Base-by-base conservation (phyloP, 2,329 filamentous ascomycete genomes). In the Byssothecium circinans region DNA sequence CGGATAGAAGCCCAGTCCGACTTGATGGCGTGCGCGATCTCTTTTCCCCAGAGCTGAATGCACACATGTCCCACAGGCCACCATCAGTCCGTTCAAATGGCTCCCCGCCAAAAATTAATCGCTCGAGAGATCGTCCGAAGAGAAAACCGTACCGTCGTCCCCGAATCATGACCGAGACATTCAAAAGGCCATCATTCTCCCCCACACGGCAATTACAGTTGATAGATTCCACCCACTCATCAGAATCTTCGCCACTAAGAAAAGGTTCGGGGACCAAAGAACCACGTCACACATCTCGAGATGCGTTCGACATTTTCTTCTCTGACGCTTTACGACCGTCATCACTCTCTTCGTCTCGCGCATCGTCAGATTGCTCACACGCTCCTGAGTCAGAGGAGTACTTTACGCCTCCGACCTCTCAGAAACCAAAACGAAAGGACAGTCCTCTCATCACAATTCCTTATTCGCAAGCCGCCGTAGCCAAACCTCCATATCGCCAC, bases 131-230 rank as follows among this genome's bases (percentile, higher is more conserved):
- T 11, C 49, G 18, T 19, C 43, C 43, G 8, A 23, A 36, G 8
- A 41, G 45, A 19, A 52, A 43, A 38, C 38, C 46, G 8, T 53
- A 50, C 12, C 35, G 41, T n/a, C 43, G 56, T 14, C 59, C 56
- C 5, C 56, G 54, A 5, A 51, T 64, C 20, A 53, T 40, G 12
- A 57, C 48, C 8, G 60, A 58, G 32, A 62, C 59, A 2, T 61
- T 62, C 38, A 49, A 45, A 19, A 43, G 41, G 15, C 58, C 51
- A 14, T 25, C 22, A 5, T 2, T 8, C 11, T 3, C 23, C 6
- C 20, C 43, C n/a, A 12, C 35, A 8, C 8, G n/a, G 2, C 11
- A 7, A 23, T 8, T 36, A 2, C 11, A 18, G 4, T 8, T 36
- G n/a, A 2, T 33, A 12, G 22, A 10, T 8, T 14, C 20, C 8